phyloP scores from a whole-genome alignment of 2,329 filamentous ascomycete genomes.

The Scedosporium minutisporum region DNA sequence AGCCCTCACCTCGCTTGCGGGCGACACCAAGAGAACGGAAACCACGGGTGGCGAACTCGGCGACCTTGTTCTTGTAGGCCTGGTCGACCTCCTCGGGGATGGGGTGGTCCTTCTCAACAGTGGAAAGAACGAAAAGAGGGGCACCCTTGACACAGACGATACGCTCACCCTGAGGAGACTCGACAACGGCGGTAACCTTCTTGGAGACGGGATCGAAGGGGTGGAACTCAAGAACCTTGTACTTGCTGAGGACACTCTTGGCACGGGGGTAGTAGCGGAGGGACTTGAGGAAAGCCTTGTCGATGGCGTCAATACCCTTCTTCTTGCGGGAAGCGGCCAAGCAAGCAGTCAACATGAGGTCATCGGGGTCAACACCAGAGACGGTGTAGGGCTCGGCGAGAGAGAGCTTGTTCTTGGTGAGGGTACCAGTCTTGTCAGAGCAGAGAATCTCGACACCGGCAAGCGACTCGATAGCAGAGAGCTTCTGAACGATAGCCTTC shows the following conservation, averaged over 20 bases:
- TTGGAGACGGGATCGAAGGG: constrained; percentile 91
- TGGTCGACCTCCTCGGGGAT: constrained; percentile 68
- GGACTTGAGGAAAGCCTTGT: constrained; percentile 87
- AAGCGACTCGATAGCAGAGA: constrained; percentile 83
- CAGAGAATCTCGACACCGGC: constrained; percentile 90
- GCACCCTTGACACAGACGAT: constrained; percentile 89
- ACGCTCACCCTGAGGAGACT: constrained; percentile 72
- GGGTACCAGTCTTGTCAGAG: constrained; percentile 87
- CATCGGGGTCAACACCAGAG: constrained; percentile 70
- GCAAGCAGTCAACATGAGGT: constrained; percentile 87
- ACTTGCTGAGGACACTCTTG: constrained; percentile 71
- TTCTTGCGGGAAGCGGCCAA: constrained; percentile 86
- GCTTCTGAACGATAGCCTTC: constrained; percentile 87
- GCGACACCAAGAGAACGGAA: constrained; percentile 91
- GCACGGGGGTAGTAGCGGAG: constrained; percentile 74
- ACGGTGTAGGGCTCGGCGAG: constrained; percentile 78
- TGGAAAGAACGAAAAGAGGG: constrained; percentile 77
- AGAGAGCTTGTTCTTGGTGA: constrained; percentile 91
- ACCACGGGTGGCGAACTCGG: constrained; percentile 84
- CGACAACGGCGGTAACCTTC: constrained; percentile 77
- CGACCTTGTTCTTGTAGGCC: constrained; percentile 86
- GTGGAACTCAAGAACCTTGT: constrained; percentile 75
- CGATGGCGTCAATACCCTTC: constrained; percentile 90
- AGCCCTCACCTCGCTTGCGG: constrained; percentile 71
- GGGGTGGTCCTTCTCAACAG: constrained; percentile 74